Percentiles rank a stretch among this genome's conserved stretches.
Conservation (phyloP, 306 rosid species). For the Quercus gilva region DNA sequence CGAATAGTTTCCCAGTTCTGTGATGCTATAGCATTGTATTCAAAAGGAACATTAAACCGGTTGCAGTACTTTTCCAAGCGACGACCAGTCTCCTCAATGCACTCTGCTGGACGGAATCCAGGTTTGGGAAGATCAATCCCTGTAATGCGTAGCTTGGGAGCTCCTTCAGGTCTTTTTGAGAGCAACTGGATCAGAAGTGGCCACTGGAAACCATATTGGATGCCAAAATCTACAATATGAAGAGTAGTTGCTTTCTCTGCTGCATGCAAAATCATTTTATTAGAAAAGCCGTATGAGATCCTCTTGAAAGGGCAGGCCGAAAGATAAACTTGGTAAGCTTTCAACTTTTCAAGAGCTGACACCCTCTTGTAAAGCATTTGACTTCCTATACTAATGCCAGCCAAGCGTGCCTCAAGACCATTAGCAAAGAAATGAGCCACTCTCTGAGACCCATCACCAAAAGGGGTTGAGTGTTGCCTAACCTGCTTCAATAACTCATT, state of each 20-base stretch:
- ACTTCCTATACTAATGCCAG: constrained; percentile 34
- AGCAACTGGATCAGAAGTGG: constrained; percentile 56
- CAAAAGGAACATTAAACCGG: constrained; percentile 68
- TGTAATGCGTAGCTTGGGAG: constrained; percentile 46
- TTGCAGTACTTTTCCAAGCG: constrained; percentile 43
- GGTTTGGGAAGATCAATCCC: constrained; percentile 78
- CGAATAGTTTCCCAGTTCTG: background rate
- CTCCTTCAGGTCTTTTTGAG: constrained; percentile 45
- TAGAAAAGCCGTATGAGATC: constrained; percentile 37
- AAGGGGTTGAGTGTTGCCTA: constrained; percentile 57
- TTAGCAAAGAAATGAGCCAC: constrained; percentile 64
- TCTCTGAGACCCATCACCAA: constrained; percentile 65
- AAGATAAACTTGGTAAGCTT: constrained; percentile 48
- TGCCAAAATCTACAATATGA: constrained; percentile 72
- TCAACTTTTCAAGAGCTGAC: constrained; percentile 50
- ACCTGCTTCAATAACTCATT: constrained; percentile 51
- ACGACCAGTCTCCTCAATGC: constrained; percentile 68
- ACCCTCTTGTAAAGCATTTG: constrained; percentile 16
- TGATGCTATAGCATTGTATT: constrained; percentile 37
- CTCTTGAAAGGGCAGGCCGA: constrained; percentile 54
- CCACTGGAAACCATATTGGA: constrained; percentile 75
- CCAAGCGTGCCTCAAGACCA: constrained; percentile 60
- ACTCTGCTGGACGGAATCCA: constrained; percentile 71
- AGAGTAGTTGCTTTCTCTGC: constrained; percentile 40
- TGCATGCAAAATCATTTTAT: constrained; percentile 33